These are phyloP conservation scores for Aureobasidium sp. DNA, from an alignment of 2,329 filamentous ascomycete genomes.

Conservation along the genomic window DNA sequence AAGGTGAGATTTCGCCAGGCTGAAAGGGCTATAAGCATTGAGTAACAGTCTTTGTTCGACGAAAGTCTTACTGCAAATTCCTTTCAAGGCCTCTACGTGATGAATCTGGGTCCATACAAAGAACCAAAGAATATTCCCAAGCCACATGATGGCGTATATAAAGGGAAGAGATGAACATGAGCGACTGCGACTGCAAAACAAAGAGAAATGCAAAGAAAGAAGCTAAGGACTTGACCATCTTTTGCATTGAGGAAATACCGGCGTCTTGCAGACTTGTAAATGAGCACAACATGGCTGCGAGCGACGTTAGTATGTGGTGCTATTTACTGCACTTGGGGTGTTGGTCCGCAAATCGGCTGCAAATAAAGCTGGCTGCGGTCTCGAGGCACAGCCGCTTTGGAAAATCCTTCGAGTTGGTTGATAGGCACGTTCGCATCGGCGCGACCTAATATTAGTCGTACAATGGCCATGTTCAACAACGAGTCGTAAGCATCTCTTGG, in stretches of 20 bases:
- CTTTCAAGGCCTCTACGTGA: background rate
- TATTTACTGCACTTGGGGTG: slow-evolving; percentile 14
- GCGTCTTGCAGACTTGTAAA: background rate
- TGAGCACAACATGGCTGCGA: background rate
- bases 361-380: background rate
- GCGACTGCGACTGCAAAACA: background rate
- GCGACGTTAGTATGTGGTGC: background rate
- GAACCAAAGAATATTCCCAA: background rate
- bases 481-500: slow-evolving; percentile 2
- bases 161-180: slow-evolving; percentile 2
- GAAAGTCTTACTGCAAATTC: background rate
- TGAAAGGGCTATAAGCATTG: slow-evolving; percentile 7
- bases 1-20: background rate
- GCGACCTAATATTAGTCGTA: slow-evolving; percentile 11
- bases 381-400: background rate
- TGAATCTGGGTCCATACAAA: background rate
- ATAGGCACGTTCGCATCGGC: background rate
- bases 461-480: background rate
- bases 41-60: background rate
- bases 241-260: background rate
- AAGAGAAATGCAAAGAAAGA: slow-evolving; percentile 3
- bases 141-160: slow-evolving; percentile 4
- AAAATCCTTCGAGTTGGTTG: slow-evolving; percentile 1
- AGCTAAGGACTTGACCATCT: background rate
- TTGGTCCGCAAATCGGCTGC: slow-evolving; percentile 5